Evolutionary conservation across 345 rosid species (phyloP).

Genomic region (Capsella bursapastoris): DNA sequence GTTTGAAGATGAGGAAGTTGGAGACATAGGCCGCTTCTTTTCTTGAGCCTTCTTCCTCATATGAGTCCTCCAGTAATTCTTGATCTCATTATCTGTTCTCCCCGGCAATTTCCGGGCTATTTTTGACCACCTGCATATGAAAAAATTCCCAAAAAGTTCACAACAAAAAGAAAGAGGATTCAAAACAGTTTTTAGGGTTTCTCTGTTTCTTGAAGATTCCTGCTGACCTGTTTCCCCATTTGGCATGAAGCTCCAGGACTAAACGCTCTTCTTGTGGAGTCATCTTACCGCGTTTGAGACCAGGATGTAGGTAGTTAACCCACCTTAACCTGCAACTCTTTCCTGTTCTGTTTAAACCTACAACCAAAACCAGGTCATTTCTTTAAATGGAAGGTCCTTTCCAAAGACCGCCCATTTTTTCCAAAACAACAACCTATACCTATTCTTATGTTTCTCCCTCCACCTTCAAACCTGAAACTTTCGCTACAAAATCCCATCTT

Average conservation of each 20-base stretch:
- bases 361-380: constrained; percentile 65
- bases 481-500: constrained; percentile 97
- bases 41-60: constrained; percentile 93
- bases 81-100: constrained; percentile 94
- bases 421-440: constrained; percentile 58
- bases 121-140: constrained; percentile 83
- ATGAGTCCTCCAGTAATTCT: constrained; percentile 98
- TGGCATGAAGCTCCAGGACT: constrained; percentile 88
- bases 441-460: constrained; percentile 88
- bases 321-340: constrained; percentile 99
- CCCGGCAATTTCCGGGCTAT: constrained; percentile 94
- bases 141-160: constrained; percentile 1
- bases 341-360: constrained; percentile 98
- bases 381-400: constrained; percentile 55
- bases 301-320: constrained; percentile 98
- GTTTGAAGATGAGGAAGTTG: constrained; percentile 62
- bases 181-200: neutral
- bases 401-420: constrained; percentile 53
- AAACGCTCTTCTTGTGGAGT: constrained; percentile 87
- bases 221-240: constrained; percentile 95
- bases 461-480: constrained; percentile 99
- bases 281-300: constrained; percentile 98
- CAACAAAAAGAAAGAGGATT: neutral
- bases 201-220: constrained; percentile 23
- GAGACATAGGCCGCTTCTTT: constrained; percentile 54